These are phyloP conservation scores for Bruguiera gymnorhiza DNA, from an alignment of 345 rosid species.

Conservation along the genomic window DNA sequence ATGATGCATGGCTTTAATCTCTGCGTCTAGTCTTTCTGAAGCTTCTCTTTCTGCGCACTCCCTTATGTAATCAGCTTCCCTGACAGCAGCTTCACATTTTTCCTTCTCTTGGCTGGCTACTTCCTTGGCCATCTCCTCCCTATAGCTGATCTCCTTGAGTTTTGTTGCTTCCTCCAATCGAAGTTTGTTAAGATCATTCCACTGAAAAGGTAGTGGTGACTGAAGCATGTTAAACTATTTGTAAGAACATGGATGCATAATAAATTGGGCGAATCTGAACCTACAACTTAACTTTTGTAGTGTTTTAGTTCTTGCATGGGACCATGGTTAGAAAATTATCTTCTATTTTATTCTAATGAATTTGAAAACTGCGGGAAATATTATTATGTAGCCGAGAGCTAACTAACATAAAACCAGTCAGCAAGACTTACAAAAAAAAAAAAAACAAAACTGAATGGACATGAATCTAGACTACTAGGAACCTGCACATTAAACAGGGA, in stretches of 20 bases:
- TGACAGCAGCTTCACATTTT: constrained; percentile 50
- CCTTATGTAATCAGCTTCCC: constrained; percentile 48
- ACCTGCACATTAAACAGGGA: no score
- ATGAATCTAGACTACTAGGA: no score
- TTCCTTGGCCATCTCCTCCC: constrained; percentile 55
- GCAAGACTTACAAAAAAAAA: no score
- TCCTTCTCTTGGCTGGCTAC: constrained; percentile 57
- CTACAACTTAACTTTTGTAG: no score
- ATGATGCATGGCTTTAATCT: constrained; percentile 48
- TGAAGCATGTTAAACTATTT: constrained; percentile 2
- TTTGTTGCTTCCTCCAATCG: constrained; percentile 51
- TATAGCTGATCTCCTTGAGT: constrained; percentile 46
- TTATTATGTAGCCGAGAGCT: no score
- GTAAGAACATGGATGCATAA: not conserved
- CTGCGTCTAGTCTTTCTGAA: constrained; percentile 51
- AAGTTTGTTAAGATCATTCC: constrained; percentile 43
- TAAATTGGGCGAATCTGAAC: not conserved
- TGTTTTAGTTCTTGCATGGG: no score
- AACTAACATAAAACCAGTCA: no score
- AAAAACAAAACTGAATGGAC: no score
- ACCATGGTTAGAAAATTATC: no score
- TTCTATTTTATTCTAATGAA: no score
- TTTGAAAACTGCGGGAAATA: no score
- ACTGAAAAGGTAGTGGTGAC: constrained; percentile 30
- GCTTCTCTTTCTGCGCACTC: constrained; percentile 50